Evolutionary conservation across 2,329 filamentous ascomycete genomes (phyloP).

Genomic region (Epichloe gansuensis): DNA sequence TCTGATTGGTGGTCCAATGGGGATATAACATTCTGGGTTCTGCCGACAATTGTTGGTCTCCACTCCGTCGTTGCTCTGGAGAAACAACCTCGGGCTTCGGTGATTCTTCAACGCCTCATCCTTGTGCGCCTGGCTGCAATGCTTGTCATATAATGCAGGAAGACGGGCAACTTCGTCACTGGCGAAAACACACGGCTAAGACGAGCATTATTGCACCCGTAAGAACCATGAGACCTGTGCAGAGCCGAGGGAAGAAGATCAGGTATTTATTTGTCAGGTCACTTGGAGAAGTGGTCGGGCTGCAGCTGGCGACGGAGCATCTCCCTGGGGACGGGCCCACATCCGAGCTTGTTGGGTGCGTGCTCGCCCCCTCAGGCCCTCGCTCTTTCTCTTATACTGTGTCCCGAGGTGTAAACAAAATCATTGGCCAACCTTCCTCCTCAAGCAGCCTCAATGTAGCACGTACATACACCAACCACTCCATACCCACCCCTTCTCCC

Average conservation of each 20-base stretch:
- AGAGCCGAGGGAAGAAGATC: too few species aligned
- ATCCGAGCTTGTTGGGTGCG: neutral
- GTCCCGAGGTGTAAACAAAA: slow-evolving; percentile 25
- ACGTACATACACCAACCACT: slow-evolving; percentile 3
- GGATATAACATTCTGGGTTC: too few species aligned
- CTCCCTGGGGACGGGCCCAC: neutral
- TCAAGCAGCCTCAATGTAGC: slow-evolving; percentile 17
- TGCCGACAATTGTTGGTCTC: neutral
- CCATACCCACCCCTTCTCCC: neutral
- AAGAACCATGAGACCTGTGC: too few species aligned
- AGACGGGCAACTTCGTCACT: too few species aligned
- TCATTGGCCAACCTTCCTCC: slow-evolving; percentile 20
- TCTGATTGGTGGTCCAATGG: too few species aligned
- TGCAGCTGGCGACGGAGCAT: neutral
- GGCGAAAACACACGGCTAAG: too few species aligned
- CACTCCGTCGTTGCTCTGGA: slow-evolving; percentile 1
- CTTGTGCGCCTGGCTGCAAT: neutral
- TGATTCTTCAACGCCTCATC: too few species aligned
- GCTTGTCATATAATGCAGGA: too few species aligned
- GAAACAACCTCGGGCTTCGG: neutral
- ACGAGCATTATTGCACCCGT: too few species aligned
- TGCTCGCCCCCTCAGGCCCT: neutral
- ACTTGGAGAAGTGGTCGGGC: neutral
- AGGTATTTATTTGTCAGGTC: too few species aligned
- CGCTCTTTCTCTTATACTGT: too few species aligned